These are phyloP conservation scores for Cladosporium austrohemisphaericum DNA, from an alignment of 2,329 filamentous ascomycete genomes.

Conservation along the genomic window DNA sequence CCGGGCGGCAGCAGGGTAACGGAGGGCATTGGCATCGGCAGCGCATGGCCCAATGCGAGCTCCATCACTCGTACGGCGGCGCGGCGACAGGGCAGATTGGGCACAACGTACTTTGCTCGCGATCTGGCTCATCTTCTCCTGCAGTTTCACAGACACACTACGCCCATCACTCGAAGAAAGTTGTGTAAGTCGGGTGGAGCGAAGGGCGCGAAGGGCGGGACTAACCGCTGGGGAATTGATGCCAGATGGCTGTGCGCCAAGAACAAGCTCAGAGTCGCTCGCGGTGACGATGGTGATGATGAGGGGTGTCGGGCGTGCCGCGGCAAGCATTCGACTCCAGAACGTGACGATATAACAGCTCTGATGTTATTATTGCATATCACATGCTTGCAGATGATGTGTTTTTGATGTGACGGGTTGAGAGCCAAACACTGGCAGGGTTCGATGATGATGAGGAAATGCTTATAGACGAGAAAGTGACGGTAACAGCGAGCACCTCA, in stretches of 20 bases:
- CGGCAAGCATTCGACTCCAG: too few relatives aligned
- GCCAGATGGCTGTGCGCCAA: background rate
- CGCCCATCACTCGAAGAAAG: constrained; percentile 15
- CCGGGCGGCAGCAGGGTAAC: constrained; percentile 1
- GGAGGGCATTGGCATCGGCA: constrained; percentile 17
- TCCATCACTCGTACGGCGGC: background rate
- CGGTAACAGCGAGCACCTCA: background rate
- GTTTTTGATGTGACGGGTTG: too few relatives aligned
- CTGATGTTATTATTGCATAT: too few relatives aligned
- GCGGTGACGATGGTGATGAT: background rate
- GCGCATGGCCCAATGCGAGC: constrained; percentile 16
- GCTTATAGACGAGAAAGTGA: too few relatives aligned
- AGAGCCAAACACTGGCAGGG: too few relatives aligned
- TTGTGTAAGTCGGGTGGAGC: constrained; percentile 12
- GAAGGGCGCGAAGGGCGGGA: constrained; percentile 12
- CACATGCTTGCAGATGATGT: too few relatives aligned
- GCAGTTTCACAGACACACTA: constrained; percentile 15
- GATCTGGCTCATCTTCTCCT: constrained; percentile 22
- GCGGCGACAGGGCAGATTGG: constrained; percentile 10
- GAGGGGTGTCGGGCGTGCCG: too few relatives aligned
- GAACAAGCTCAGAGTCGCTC: too few relatives aligned
- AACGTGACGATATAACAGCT: too few relatives aligned
- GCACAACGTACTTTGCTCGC: constrained; percentile 25
- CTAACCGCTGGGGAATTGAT: too few relatives aligned
- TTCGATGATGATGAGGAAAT: too few relatives aligned